phyloP scores from a whole-genome alignment of 148 eudicot species.

The Rhododendron simsii region DNA sequence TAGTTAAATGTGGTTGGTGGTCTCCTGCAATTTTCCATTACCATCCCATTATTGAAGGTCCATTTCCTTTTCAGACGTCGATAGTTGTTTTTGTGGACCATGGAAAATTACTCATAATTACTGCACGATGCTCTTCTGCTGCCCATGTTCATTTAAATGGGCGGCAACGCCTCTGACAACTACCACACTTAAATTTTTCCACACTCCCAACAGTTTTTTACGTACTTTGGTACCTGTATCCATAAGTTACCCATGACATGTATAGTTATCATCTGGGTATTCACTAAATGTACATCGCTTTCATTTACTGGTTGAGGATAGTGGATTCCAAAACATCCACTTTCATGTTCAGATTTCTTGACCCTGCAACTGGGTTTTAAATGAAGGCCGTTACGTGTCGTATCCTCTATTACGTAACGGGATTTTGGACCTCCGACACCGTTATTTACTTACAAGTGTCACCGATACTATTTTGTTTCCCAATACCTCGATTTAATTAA shows the following conservation, averaged over 20 bases:
- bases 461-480: too few species aligned
- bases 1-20: neutral
- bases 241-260: neutral
- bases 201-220: neutral
- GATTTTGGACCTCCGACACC: too few species aligned
- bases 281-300: neutral
- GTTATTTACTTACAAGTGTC: too few species aligned
- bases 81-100: neutral
- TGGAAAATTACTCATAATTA: neutral
- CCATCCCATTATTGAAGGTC: slow-evolving; percentile 9
- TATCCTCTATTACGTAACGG: too few species aligned
- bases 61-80: slow-evolving; percentile 6
- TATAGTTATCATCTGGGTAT: slow-evolving; percentile 8
- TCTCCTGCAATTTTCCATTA: neutral
- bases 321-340: neutral
- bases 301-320: neutral
- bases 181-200: slow-evolving; percentile 2
- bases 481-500: too few species aligned
- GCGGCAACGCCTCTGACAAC: neutral
- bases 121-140: neutral
- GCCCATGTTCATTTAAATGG: neutral
- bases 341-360: neutral
- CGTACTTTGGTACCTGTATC: neutral
- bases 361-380: neutral
- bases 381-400: neutral